Evolutionary conservation across 2,329 filamentous ascomycete species (phyloP), one percentile per base, ranked within the genome.

Genomic region (Ceratocystis destructans): DNA sequence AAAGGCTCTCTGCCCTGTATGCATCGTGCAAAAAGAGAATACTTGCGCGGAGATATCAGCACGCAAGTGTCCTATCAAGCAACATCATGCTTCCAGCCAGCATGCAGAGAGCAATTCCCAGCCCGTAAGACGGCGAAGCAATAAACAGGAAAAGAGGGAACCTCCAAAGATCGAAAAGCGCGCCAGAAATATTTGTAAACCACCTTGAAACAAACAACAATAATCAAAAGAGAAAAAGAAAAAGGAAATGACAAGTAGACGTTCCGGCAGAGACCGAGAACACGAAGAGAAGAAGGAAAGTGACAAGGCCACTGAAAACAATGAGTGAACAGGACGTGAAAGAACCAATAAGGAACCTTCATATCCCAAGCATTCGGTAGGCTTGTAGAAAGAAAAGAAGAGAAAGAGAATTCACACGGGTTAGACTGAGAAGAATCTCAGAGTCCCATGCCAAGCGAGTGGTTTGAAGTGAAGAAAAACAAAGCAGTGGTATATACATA

Each of bases 401-500:
- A 31, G 25, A 62, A 65, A 50, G 8, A 20, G 22, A n/a, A 41
- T 41, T 41, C 37, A 10, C 37, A 41, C 37, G 1, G 10, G 10
- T 41, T 10, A 63, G 31, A 45, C 17, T 25, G 17, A 61, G 6
- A 44, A 44, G 46, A 50, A 46, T n/a, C 7, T 59, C 55, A 37
- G 10, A 31, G 22, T 4, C 20, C 28, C 55, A 33, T 33, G 28
- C 50, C 64, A 46, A 65, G 50, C 28, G 15, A 65, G 62, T 41
- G 37, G 12, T 12, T 15, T 71, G 72, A 65, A 63, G 67, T 67
- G 66, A 67, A 67, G 17, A 62, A 45, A 62, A 28, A 12, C 61
- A 62, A 28, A n/a, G 45, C 37, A 25, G 41, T 45, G 61, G 66
- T 66, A 69, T 69, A 69, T 71, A 71, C 63, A 74, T 76, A 62